Conservation (phyloP, 208 protist genomes). For the Entamoeba invadens region DNA sequence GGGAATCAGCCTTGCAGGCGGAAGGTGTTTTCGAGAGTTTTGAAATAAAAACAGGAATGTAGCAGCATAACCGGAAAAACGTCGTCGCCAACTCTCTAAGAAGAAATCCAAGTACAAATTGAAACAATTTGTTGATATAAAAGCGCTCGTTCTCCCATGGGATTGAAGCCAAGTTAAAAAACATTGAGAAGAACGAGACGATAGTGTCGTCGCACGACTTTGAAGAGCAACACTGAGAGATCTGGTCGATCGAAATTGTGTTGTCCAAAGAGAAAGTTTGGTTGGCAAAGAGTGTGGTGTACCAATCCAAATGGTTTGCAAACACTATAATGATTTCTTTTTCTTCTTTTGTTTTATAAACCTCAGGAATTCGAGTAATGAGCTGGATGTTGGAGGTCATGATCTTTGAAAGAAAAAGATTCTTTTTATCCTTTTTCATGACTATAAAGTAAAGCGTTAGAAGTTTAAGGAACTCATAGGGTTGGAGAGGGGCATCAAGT, state of each 20-base stretch:
- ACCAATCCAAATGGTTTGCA: background rate
- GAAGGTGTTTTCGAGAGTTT: background rate
- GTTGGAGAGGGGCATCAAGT: background rate
- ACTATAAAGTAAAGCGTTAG: background rate
- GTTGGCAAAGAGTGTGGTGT: background rate
- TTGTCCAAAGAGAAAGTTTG: background rate
- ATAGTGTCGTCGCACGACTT: background rate
- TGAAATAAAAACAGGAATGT: background rate
- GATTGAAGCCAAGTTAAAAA: background rate
- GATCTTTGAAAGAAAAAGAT: background rate
- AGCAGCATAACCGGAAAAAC: background rate
- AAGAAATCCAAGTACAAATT: background rate
- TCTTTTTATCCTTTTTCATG: background rate
- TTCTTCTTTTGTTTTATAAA: background rate
- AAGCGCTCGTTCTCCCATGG: background rate
- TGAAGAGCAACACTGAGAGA: background rate
- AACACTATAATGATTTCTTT: background rate
- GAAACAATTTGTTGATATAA: background rate
- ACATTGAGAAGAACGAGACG: background rate
- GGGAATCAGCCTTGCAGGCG: background rate
- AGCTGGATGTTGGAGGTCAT: background rate
- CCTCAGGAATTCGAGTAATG: background rate
- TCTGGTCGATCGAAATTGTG: background rate
- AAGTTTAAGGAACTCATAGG: background rate
- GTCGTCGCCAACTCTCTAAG: background rate